A percentile compares a stretch with the other conserved stretches of the same genome.
Evolutionary conservation across 2,329 filamentous ascomycete species (phyloP).

Genomic region (Cladophialophora exuberans): DNA sequence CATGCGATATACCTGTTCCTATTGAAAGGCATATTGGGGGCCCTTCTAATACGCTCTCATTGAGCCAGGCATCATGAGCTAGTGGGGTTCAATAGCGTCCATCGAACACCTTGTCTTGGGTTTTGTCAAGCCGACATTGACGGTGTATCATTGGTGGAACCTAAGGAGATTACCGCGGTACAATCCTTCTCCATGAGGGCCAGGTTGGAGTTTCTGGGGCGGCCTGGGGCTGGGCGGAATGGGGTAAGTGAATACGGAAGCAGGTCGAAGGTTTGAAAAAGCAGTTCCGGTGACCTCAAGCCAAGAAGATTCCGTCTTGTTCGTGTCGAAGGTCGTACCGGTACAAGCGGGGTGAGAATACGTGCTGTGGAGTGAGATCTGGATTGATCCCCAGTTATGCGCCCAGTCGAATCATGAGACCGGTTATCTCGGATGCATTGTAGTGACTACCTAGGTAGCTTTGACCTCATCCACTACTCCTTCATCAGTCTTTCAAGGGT

Average conservation of each 20-base stretch:
- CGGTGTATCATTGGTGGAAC: neutral
- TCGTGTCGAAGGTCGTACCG: no score
- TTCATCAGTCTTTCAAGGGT: slow-evolving; percentile 20
- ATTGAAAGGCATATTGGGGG: neutral
- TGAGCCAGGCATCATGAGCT: neutral
- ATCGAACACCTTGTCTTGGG: no score
- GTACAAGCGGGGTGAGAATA: no score
- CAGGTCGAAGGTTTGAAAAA: slow-evolving; percentile 1
- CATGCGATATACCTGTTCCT: neutral
- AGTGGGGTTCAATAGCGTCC: neutral
- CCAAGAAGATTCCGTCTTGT: no score
- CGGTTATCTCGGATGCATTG: no score
- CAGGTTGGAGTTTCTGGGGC: neutral
- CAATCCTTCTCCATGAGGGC: neutral
- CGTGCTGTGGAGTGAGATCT: no score
- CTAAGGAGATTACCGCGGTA: neutral
- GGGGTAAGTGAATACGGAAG: neutral
- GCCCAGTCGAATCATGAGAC: no score
- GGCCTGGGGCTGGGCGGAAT: neutral
- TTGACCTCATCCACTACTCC: slow-evolving; percentile 1
- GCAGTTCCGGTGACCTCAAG: no score
- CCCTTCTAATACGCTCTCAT: neutral
- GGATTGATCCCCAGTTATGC: no score
- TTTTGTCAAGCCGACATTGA: no score
- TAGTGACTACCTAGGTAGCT: no score